A percentile compares a stretch with the other conserved stretches of the same genome.
Conservation (phyloP, 192 early-diverging fungal species). For the Linnemannia elongata region DNA sequence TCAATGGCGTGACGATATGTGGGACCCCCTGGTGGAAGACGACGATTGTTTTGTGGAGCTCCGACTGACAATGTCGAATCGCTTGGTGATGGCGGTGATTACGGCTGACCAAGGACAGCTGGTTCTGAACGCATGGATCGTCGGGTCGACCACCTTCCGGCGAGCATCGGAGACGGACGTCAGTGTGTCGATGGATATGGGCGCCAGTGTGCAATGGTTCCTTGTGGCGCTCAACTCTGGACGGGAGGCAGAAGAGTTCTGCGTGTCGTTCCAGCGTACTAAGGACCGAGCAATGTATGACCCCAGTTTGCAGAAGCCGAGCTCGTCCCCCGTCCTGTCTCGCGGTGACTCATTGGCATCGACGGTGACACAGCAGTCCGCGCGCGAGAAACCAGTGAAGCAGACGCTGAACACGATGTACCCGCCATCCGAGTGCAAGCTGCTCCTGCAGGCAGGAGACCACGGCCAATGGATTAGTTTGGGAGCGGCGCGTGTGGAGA, state of each 20-base stretch:
- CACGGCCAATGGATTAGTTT: conserved; percentile 66
- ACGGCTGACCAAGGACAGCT: conserved; percentile 54
- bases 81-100: conserved; percentile 59
- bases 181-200: conserved; percentile 65
- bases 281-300: conserved; percentile 57
- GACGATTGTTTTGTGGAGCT: conserved; percentile 64
- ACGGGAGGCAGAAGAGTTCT: conserved; percentile 55
- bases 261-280: conserved; percentile 49
- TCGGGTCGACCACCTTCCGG: conserved; percentile 56
- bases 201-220: conserved; percentile 61
- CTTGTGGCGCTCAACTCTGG: conserved; percentile 54
- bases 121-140: conserved; percentile 70
- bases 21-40: conserved; percentile 62
- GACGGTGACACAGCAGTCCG: conserved; percentile 27
- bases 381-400: conserved; percentile 35
- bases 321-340: conserved; percentile 32
- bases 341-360: conserved; percentile 50
- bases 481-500: conserved; percentile 59
- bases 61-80: conserved; percentile 52
- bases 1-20: conserved; percentile 65
- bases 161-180: conserved; percentile 62
- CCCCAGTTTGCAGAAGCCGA: conserved; percentile 29
- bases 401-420: conserved; percentile 48
- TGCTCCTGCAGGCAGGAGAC: conserved; percentile 66
- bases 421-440: conserved; percentile 57